Evolutionary conservation across 2,329 filamentous ascomycete genomes (phyloP).

Genomic region (Leptographium galeiforme): DNA sequence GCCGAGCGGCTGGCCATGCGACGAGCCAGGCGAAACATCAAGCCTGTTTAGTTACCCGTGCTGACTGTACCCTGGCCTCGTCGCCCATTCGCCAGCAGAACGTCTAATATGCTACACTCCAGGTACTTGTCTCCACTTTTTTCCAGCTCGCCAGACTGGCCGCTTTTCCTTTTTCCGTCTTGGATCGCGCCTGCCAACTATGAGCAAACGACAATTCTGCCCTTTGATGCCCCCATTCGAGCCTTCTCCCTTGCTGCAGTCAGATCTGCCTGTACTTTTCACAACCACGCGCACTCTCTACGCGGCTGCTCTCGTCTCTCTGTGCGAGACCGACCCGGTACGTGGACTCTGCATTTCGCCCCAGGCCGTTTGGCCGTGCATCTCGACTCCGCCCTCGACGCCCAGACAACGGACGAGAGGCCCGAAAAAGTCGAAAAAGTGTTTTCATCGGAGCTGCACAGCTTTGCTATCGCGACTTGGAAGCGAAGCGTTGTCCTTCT

Average conservation of each 20-base stretch:
- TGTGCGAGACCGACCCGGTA: neutral
- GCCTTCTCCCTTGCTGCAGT: neutral
- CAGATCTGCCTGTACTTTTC: neutral
- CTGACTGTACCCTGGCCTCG: too few relatives aligned
- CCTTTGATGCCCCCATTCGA: neutral
- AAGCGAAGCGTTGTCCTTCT: neutral
- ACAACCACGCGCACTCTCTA: neutral
- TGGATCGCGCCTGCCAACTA: conserved; percentile 2
- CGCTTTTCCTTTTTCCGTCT: conserved; percentile 3
- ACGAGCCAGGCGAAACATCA: too few relatives aligned
- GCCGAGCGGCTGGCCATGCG: too few relatives aligned
- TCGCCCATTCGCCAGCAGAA: neutral
- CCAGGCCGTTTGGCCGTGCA: neutral
- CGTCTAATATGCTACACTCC: neutral
- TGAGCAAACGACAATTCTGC: neutral
- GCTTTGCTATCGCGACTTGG: neutral
- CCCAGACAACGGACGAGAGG: neutral
- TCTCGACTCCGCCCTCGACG: neutral
- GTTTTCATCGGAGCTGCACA: neutral
- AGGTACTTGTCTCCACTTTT: neutral
- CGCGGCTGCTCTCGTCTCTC: neutral
- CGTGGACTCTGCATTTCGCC: neutral
- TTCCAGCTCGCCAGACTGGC: neutral
- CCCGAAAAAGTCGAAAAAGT: neutral
- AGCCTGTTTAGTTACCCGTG: too few relatives aligned